Percentiles rank a stretch among this genome's conserved stretches.
Evolutionary conservation across 345 rosid species (phyloP).

Genomic region (Aurinia saxatilis): DNA sequence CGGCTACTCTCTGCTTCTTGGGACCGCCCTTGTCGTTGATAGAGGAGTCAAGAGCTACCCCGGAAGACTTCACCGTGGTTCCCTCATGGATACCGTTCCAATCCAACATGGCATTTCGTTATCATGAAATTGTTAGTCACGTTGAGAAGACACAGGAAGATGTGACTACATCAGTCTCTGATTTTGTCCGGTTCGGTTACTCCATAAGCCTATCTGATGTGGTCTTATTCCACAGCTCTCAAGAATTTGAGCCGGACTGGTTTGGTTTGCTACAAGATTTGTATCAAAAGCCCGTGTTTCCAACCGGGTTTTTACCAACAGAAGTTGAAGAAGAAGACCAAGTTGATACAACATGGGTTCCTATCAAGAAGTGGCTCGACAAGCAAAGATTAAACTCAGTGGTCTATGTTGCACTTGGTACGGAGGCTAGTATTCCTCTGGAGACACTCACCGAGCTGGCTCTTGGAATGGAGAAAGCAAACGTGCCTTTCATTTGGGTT

Average conservation of each 20-base stretch:
- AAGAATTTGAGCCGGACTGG: conserved; percentile 48
- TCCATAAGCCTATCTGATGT: conserved; percentile 33
- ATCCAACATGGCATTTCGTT: conserved; percentile 30
- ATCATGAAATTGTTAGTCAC: conserved; percentile 34
- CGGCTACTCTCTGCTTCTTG: conserved; percentile 23
- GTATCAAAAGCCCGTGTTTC: conserved; percentile 32
- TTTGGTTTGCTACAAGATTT: conserved; percentile 30
- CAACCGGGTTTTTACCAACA: conserved; percentile 46
- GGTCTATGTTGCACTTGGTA: conserved; percentile 44
- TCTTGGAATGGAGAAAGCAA: conserved; percentile 40
- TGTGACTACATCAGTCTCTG: conserved; percentile 28
- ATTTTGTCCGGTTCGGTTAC: conserved; percentile 35
- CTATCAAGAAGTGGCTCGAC: conserved; percentile 35
- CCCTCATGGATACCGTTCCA: conserved; percentile 48
- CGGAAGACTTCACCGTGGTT: conserved; percentile 40
- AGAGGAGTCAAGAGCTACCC: conserved; percentile 10
- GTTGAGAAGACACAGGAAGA: conserved; percentile 37
- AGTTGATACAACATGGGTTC: conserved; percentile 22
- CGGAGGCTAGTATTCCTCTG: conserved; percentile 29
- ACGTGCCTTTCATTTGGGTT: conserved; percentile 42
- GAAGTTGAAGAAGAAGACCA: not conserved
- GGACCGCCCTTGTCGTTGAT: conserved; percentile 25
- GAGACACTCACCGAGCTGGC: conserved; percentile 34
- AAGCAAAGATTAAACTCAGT: conserved; percentile 33
- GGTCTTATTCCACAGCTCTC: conserved; percentile 33